Conservation (phyloP, 371 early-diverging fungal genomes). For the Mortierella polycephala region DNA sequence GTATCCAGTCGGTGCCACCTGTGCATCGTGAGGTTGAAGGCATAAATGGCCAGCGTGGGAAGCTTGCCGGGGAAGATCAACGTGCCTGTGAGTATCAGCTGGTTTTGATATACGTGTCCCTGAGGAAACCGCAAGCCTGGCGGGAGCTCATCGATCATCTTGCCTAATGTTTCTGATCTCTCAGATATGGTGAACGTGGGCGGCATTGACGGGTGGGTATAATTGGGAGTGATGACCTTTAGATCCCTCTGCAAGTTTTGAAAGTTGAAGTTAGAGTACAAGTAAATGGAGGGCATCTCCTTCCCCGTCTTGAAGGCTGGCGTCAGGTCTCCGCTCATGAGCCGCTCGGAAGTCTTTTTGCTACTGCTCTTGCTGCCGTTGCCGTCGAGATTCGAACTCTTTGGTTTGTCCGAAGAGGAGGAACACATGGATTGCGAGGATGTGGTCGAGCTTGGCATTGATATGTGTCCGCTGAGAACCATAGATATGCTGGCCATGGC, state of each 20-base stretch:
- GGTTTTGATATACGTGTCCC: constrained; percentile 57
- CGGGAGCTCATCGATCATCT: constrained; percentile 35
- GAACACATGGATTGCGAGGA: constrained; percentile 10
- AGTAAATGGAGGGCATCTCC: constrained; percentile 41
- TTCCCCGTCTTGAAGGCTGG: constrained; percentile 39
- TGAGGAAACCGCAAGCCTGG: constrained; percentile 59
- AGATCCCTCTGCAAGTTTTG: constrained; percentile 57
- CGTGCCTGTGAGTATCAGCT: constrained; percentile 62
- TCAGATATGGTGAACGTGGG: constrained; percentile 37
- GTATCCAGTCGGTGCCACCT: constrained; percentile 58
- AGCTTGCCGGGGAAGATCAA: constrained; percentile 56
- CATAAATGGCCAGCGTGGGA: constrained; percentile 60
- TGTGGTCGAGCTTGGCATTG: constrained; percentile 32
- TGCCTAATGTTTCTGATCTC: constrained; percentile 38
- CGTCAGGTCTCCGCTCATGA: constrained; percentile 40
- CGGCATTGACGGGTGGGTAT: constrained; percentile 24
- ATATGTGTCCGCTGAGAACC: constrained; percentile 43
- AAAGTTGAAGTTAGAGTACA: constrained; percentile 71
- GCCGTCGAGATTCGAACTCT: not conserved
- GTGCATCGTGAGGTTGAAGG: constrained; percentile 50
- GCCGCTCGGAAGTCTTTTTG: constrained; percentile 40
- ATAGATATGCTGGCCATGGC: constrained; percentile 47
- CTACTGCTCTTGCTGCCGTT: constrained; percentile 3
- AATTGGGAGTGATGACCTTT: constrained; percentile 40
- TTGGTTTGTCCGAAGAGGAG: not conserved